Percentiles rank a stretch among this genome's conserved stretches.
Evolutionary conservation across 23 red algal species (phyloP).

Genomic region (Gracilaria domingensis): DNA sequence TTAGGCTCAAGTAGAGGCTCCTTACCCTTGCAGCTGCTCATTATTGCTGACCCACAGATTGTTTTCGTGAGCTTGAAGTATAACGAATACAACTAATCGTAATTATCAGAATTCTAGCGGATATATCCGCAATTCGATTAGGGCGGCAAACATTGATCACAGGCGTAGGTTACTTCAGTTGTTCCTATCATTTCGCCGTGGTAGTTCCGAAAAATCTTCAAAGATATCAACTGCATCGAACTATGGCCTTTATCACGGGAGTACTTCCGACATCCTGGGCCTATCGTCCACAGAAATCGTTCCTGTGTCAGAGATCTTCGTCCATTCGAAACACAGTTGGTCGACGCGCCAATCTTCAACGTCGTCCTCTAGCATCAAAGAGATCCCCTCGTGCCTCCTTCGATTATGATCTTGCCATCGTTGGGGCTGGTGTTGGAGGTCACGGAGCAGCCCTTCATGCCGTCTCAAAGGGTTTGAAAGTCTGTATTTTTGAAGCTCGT

Average conservation of each 20-base stretch:
- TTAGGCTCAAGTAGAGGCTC: too few species aligned
- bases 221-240: neutral
- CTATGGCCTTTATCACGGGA: neutral
- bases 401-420: constrained; percentile 96
- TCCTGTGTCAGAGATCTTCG: neutral
- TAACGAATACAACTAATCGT: neutral
- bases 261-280: neutral
- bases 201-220: neutral
- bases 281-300: neutral
- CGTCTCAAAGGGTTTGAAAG: constrained; percentile 81
- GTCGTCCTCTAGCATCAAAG: neutral
- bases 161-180: neutral
- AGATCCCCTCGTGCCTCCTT: constrained; percentile 57
- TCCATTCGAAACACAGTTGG: neutral
- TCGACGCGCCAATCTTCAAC: neutral
- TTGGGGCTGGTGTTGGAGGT: constrained; percentile 97
- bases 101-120: neutral
- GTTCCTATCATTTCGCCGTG: neutral
- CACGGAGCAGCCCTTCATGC: constrained; percentile 99
- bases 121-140: neutral
- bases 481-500: constrained; percentile 82
- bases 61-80: neutral
- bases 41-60: neutral
- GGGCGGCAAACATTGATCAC: neutral
- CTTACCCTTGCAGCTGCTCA: neutral